Base-by-base conservation (phyloP, 2,329 filamentous ascomycete species). In the Colletotrichum camelliae region DNA sequence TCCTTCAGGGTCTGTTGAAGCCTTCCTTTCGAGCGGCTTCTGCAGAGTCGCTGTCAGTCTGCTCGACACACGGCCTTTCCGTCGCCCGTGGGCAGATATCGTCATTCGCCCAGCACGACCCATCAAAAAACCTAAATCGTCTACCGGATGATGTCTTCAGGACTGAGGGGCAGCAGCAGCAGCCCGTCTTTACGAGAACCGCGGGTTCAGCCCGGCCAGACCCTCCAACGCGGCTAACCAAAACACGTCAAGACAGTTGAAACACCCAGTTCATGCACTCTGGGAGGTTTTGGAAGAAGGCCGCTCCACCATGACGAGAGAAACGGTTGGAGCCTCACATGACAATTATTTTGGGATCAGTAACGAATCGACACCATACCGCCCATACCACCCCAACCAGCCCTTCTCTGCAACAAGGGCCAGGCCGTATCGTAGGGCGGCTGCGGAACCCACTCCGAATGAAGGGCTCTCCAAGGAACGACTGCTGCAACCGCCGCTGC, bases 21-120 rank as follows among this genome's bases (percentile, higher is more conserved):
- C 62, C 21, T 24, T n/a, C 18, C 18, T 18, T 35, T 55, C 43
- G 35, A 52, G 29, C 37, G 16, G 7, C 52, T 15, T 9, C 31
- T 62, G 52, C 68, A 55, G n/a, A 29, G 55, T 75, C 35, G 68
- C 55, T 72, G 68, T 72, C 67, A 75, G 37, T 72, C 39, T 75
- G 52, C 61, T 37, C 35, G 55, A 57, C 72, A 61, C 55, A 67
- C 55, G 27, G 55, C 39, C 61, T 57, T 16, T 64, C 29, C 35
- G 33, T 43, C 48, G 48, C 24, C 72, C 60, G 60, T 64, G 31
- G 48, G 29, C 62, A 27, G 27, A 16, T 10, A 48, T 57, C 48
- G 70, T 60, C 64, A 67, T 52, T 27, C 24, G 48, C 31, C 43
- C 43, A 27, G 33, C 58, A 58, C 48, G 48, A 21, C 18, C 58